A percentile compares a stretch with the other conserved stretches of the same genome.
Conservation (phyloP, 2,329 filamentous ascomycete genomes). For the Byssochlamys sp. region DNA sequence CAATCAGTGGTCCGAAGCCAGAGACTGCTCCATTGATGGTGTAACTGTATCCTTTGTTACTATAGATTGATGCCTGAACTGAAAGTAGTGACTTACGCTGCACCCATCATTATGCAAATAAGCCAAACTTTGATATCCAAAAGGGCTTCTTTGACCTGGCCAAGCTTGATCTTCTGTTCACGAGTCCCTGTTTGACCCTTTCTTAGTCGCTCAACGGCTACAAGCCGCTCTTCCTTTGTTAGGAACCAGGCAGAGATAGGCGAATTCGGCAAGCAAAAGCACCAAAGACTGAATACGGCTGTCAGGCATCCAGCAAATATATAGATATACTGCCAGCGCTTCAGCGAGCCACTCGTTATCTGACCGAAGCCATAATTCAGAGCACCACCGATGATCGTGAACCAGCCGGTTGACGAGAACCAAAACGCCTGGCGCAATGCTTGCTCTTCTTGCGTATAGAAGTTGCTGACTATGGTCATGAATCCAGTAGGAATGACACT, state of each 20-base stretch:
- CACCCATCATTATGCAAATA: conserved; percentile 58
- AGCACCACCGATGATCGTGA: conserved; percentile 54
- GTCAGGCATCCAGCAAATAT: conserved; percentile 55
- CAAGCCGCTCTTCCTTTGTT: conserved; percentile 50
- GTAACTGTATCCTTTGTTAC: conserved; percentile 36
- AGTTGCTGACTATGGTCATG: conserved; percentile 54
- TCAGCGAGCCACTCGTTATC: conserved; percentile 45
- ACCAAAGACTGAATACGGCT: conserved; percentile 54
- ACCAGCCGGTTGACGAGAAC: conserved; percentile 50
- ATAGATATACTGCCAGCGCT: conserved; percentile 63
- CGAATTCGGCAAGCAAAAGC: conserved; percentile 57
- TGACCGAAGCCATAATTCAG: conserved; percentile 61
- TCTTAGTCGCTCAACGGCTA: conserved; percentile 55
- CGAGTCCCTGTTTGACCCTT: conserved; percentile 55
- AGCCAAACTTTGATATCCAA: conserved; percentile 56
- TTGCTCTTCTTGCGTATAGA: conserved; percentile 59
- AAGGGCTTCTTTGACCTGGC: conserved; percentile 50
- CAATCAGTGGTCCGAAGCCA: conserved; percentile 62
- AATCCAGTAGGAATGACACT: conserved; percentile 57
- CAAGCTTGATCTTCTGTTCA: conserved; percentile 50
- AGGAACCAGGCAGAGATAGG: conserved; percentile 62
- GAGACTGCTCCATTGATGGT: conserved; percentile 63
- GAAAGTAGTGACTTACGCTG: conserved; percentile 36
- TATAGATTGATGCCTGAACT: not conserved
- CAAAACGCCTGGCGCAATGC: conserved; percentile 57